Base-by-base conservation (phyloP, 331 rosid species). In the Pyrus hybrid region DNA sequence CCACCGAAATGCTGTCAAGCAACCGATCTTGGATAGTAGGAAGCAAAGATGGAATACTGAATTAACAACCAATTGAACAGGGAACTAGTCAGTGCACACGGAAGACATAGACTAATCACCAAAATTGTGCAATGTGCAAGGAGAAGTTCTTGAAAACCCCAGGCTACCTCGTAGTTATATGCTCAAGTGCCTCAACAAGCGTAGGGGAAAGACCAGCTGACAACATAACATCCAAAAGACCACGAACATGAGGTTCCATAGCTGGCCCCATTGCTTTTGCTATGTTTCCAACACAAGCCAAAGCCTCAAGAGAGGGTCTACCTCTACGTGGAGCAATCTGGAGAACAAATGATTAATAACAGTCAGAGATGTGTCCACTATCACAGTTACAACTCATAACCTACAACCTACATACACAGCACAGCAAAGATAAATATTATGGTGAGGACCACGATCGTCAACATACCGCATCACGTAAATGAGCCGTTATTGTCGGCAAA, bases 321-420 rank as follows among this genome's bases (percentile, higher is more conserved):
- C 88, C 91, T 85, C 97, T 89, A 70, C 99, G 99, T 3, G 99
- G 99, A 79, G 97, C 97, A 86, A 94, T 94, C 99, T 94, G 79
- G 79, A 85, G 66, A 66, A 71, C 78, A 76, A 84, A 79, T 78
- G 14, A 66, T 14, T 65, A 26, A 60, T 21, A 45, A 79, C 62
- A 75, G 54, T 81, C 75, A 83, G 67, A 70, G 74, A 77, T 71
- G 75, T 12, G 33, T 76, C 74, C 63, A 60, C 65, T 57, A 74
- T 37, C 29, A 76, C 73, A 78, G 41, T 58, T 62, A 71, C 33
- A 26, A 60, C 79, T 37, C 47, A n/a, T n/a, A 68, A 73, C 71
- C 68, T 77, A 77, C 66, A 75, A 69, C 67, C 22, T 53, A 76
- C 53, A 45, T 56, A 69, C 37, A 51, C 71, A 72, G 49, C 67